Evolutionary conservation across 495 filamentous ascomycete genomes (phyloP).

Genomic region (Lindgomyces ingoldianus): DNA sequence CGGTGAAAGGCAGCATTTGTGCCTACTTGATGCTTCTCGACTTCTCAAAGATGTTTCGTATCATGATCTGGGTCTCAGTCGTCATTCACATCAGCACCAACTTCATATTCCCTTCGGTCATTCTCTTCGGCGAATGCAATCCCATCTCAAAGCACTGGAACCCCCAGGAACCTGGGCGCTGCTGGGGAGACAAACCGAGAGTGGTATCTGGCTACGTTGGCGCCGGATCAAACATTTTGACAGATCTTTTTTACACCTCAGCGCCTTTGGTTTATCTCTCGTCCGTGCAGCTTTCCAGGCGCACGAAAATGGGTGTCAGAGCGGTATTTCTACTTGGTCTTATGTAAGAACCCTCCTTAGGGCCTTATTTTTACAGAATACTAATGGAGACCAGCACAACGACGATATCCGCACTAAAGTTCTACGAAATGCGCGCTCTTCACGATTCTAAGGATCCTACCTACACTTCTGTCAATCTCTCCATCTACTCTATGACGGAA

Average conservation of each 20-base stretch:
- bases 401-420: constrained; percentile 3
- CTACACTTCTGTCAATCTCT: constrained; percentile 9
- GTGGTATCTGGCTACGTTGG: constrained; percentile 4
- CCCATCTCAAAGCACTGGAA: constrained; percentile 21
- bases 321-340: constrained; percentile 15
- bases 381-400: background rate
- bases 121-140: constrained; percentile 14
- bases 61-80: constrained; percentile 9
- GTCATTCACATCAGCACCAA: constrained; percentile 2
- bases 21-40: constrained; percentile 14
- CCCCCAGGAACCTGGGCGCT: background rate
- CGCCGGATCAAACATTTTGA: constrained; percentile 10
- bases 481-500: constrained; percentile 14
- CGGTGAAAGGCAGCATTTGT: constrained; percentile 5
- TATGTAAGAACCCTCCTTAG: background rate
- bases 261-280: constrained; percentile 12
- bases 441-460: constrained; percentile 1
- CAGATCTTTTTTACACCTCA: constrained; percentile 12
- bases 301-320: constrained; percentile 15
- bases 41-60: constrained; percentile 11
- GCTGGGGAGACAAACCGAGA: background rate
- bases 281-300: constrained; percentile 11
- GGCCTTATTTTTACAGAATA: background rate
- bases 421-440: constrained; percentile 7
- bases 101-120: constrained; percentile 17